Conservation (phyloP, 768 basidiomycete genomes). For the Hygrocybe punicea region DNA sequence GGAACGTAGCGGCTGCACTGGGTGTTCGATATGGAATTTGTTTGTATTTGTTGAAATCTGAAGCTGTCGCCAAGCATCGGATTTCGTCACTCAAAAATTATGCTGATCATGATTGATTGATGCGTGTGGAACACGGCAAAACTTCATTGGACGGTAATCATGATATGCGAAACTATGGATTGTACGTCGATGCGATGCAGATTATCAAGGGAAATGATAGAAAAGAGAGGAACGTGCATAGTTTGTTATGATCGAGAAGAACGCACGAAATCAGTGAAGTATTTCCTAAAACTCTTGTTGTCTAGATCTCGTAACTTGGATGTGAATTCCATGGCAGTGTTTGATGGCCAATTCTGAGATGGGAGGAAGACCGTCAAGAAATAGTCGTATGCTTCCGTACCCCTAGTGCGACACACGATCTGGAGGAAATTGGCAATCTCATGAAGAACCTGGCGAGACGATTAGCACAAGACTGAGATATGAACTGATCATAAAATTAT, state of each 20-base stretch:
- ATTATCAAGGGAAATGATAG: conserved; percentile 3
- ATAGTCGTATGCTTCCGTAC: conserved; percentile 78
- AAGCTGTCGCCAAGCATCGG: neutral
- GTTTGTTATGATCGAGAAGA: conserved; percentile 52
- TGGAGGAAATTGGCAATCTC: conserved; percentile 88
- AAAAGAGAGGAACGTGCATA: neutral
- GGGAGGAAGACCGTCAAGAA: conserved; percentile 80
- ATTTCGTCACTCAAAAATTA: too few species aligned
- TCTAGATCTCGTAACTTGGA: conserved; percentile 73
- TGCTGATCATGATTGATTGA: too few species aligned
- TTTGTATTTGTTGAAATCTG: neutral
- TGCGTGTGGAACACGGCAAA: neutral
- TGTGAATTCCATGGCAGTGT: conserved; percentile 73
- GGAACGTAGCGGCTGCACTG: neutral
- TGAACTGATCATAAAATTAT: conserved; percentile 22
- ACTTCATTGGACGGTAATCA: neutral
- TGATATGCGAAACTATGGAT: neutral
- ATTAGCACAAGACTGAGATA: neutral
- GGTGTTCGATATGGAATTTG: neutral
- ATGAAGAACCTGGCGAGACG: conserved; percentile 56
- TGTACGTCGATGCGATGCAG: neutral
- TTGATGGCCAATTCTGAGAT: conserved; percentile 80
- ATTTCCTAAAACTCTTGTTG: conserved; percentile 75
- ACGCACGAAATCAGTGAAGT: conserved; percentile 80
- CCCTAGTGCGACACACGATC: conserved; percentile 69